These are phyloP conservation scores for Papiliotrema fonsecae DNA, from an alignment of 1,284 basidiomycete species.

Conservation along the genomic window DNA sequence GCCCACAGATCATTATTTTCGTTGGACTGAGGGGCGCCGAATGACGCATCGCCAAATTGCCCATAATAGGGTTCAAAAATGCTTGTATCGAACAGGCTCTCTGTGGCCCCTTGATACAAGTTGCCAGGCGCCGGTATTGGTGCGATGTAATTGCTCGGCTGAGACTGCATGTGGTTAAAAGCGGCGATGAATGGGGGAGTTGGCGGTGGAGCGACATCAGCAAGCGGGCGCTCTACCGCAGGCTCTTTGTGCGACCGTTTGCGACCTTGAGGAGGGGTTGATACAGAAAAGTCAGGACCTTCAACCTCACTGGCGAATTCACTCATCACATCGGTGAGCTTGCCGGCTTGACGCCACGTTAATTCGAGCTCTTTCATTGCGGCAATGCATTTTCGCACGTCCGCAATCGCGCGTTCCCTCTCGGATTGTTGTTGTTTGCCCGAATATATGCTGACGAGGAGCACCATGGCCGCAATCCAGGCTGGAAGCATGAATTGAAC, in stretches of 20 bases:
- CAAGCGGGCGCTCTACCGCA: not conserved
- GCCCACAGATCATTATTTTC: constrained; percentile 21
- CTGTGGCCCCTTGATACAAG: not conserved
- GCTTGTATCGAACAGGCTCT: constrained; percentile 10
- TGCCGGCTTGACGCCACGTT: constrained; percentile 49
- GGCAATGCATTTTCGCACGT: constrained; percentile 66
- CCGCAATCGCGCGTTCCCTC: constrained; percentile 60
- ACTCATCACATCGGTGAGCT: constrained; percentile 36
- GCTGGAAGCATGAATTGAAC: constrained; percentile 46
- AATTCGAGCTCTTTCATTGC: constrained; percentile 56
- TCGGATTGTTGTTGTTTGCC: constrained; percentile 59
- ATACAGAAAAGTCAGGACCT: not conserved
- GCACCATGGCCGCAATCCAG: constrained; percentile 63
- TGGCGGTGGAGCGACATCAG: not conserved
- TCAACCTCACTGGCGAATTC: constrained; percentile 13
- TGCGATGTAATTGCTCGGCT: not conserved
- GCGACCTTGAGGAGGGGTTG: not conserved
- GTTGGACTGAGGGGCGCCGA: not conserved
- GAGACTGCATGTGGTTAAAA: not conserved
- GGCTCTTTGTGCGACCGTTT: not conserved
- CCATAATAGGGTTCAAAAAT: constrained; percentile 12
- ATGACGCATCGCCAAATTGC: constrained; percentile 5
- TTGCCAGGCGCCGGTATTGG: not conserved
- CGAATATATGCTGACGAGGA: constrained; percentile 69
- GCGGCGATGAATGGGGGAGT: not conserved